Percentiles rank a stretch among this genome's conserved stretches.
phyloP scores from a whole-genome alignment of 495 filamentous ascomycete genomes.

The Penicillium taxi region DNA sequence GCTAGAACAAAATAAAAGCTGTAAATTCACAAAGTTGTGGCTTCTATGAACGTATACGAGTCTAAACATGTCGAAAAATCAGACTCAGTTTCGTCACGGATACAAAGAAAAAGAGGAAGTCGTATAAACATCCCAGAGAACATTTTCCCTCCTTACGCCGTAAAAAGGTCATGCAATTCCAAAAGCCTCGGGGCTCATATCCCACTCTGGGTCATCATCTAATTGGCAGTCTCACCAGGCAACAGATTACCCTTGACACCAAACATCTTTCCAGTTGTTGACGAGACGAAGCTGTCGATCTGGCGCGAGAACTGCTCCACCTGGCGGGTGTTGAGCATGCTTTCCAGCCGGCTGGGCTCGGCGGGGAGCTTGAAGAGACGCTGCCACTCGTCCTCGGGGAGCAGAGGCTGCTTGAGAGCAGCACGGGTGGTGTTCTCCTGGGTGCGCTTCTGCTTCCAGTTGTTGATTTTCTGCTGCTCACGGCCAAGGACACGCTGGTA shows the following conservation, averaged over 20 bases:
- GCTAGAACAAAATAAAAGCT: no score
- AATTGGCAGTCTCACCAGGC: slow-evolving; percentile 42
- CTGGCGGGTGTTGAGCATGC: slow-evolving; percentile 85
- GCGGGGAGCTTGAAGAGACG: slow-evolving; percentile 92
- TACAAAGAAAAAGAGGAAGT: slow-evolving; percentile 32
- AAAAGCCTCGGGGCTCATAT: slow-evolving; percentile 25
- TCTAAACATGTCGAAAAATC: slow-evolving; percentile 13
- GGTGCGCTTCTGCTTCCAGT: slow-evolving; percentile 93
- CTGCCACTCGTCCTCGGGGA: slow-evolving; percentile 98
- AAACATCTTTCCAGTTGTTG: slow-evolving; percentile 94
- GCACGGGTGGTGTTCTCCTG: slow-evolving; percentile 80
- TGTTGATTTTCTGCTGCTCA: slow-evolving; percentile 91
- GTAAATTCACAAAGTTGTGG: no score
- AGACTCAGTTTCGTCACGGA: slow-evolving; percentile 27
- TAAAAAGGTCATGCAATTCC: slow-evolving; percentile 44
- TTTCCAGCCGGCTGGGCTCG: slow-evolving; percentile 87
- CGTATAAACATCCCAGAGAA: slow-evolving; percentile 42
- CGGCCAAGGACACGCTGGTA: slow-evolving; percentile 92
- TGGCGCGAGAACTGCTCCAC: slow-evolving; percentile 98
- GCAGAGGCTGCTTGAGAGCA: slow-evolving; percentile 76
- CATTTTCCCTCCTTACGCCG: slow-evolving; percentile 46
- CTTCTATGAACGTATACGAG: slow-evolving; percentile 19
- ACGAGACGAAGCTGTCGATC: slow-evolving; percentile 92
- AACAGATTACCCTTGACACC: slow-evolving; percentile 70
- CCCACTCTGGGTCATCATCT: slow-evolving; percentile 20